Evolutionary conservation across 2,329 filamentous ascomycete species (phyloP), one percentile per base, ranked within the genome.

Genomic region (Colletotrichum magnum): DNA sequence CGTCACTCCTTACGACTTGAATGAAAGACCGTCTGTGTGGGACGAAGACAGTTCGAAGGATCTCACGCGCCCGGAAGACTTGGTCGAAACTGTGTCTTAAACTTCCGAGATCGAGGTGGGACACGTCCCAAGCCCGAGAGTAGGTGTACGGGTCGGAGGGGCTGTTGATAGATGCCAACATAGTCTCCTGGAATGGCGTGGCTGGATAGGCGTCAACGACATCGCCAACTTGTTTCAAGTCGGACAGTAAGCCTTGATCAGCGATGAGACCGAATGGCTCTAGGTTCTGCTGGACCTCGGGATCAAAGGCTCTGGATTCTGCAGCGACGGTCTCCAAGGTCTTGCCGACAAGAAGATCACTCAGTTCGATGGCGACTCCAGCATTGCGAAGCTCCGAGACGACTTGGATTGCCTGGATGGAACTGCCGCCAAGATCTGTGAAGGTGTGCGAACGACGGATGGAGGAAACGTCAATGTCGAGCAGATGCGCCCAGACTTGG

Each of bases 141-240:
- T 74, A 74, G 2, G 64, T 72, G 68, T 74, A 74, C 7, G 64
- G 50, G 7, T 63, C 59, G 39, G 24, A 24, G n/a, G 32, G 24
- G 36, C 28, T 68, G 60, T 60, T 39, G 60, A 58, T 16, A 16
- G 53, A 64, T 0, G 71, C 68, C 5, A 76, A 28, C 52, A 48
- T 75, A 67, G 21, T 51, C 18, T 74, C 74, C 56, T 76, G 75
- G 26, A 77, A 71, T 0, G 72, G 62, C 0, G 75, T 77, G 13
- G 70, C 71, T 12, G 74, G 74, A 57, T 72, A 75, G 0, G 74
- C 74, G 48, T 76, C 74, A 4, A 53, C 51, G 1, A 72, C 56
- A 7, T 26, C 13, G 1, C 24, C 16, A 6, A 50, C n/a, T 26
- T 12, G 21, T 39, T 36, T 28, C 18, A 64, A 18, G n/a, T 41